Percentiles rank a stretch among this genome's conserved stretches.
phyloP scores from a whole-genome alignment of 371 early-diverging fungal genomes.

The Haplosporangium sp. region DNA sequence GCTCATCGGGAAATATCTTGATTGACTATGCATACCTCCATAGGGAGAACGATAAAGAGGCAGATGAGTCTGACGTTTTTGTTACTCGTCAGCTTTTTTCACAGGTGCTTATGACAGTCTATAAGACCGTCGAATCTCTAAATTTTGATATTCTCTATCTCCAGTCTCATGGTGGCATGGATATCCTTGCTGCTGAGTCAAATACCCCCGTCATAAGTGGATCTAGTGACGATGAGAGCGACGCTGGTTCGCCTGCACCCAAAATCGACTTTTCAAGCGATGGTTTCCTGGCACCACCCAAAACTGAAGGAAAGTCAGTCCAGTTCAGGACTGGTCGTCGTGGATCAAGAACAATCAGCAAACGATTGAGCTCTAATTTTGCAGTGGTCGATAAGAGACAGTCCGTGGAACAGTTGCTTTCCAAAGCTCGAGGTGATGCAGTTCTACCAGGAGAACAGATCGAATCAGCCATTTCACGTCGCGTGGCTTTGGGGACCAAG shows the following conservation, averaged over 20 bases:
- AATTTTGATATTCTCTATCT: conserved; percentile 78
- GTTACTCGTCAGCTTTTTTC: conserved; percentile 78
- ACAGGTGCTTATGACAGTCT: conserved; percentile 80
- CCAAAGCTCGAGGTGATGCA: conserved; percentile 47
- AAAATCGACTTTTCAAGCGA: conserved; percentile 51
- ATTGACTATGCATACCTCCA: conserved; percentile 79
- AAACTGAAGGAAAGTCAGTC: conserved; percentile 7
- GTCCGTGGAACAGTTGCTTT: conserved; percentile 48
- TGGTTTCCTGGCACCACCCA: conserved; percentile 50
- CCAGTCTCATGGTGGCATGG: conserved; percentile 57
- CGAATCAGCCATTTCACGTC: conserved; percentile 47
- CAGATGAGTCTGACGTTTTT: conserved; percentile 58
- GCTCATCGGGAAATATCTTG: conserved; percentile 79
- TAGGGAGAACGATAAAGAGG: conserved; percentile 30
- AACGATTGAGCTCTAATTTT: conserved; percentile 46
- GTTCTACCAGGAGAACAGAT: conserved; percentile 46
- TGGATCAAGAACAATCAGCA: conserved; percentile 53
- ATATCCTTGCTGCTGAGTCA: conserved; percentile 38
- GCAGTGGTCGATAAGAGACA: conserved; percentile 52
- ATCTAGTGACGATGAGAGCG: conserved; percentile 7
- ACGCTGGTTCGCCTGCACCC: conserved; percentile 12
- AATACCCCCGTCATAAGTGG: conserved; percentile 26
- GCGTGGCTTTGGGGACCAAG: conserved; percentile 50
- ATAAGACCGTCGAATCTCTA: conserved; percentile 70
- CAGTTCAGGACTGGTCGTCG: conserved; percentile 37